phyloP scores from a whole-genome alignment of 1,284 basidiomycete species.

The Somion occarium region DNA sequence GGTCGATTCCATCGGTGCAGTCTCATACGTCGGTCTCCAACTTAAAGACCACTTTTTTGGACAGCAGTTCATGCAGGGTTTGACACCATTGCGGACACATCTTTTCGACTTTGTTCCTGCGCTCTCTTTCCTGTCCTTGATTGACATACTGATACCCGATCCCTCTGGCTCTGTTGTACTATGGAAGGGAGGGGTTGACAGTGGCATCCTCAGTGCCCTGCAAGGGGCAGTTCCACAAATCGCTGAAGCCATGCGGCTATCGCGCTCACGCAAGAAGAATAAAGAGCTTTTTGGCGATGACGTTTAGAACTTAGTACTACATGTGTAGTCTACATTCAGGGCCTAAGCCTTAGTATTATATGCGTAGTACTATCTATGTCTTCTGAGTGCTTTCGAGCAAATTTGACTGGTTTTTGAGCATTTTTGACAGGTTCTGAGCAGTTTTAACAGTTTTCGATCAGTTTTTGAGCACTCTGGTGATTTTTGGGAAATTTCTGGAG shows the following conservation, averaged over 20 bases:
- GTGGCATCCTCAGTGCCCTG: background rate
- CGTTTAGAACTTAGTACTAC: too few species aligned
- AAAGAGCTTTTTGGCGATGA: too few species aligned
- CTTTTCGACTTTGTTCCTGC: background rate
- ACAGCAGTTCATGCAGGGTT: background rate
- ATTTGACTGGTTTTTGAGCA: background rate
- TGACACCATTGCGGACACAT: background rate
- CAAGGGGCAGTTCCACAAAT: background rate
- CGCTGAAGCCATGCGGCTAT: background rate
- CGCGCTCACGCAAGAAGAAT: background rate
- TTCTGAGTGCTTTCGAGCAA: background rate
- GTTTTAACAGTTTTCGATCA: background rate
- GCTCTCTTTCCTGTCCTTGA: background rate
- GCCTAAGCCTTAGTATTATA: background rate
- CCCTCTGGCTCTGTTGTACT: background rate
- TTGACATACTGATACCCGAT: background rate
- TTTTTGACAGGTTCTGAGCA: background rate
- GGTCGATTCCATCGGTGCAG: constrained; percentile 6
- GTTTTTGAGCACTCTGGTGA: background rate
- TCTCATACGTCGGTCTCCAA: constrained; percentile 14
- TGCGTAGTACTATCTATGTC: background rate
- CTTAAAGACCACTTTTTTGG: background rate
- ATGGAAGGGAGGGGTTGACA: background rate
- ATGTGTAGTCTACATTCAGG: too few species aligned
- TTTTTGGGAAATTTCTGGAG: background rate